Evolutionary conservation across 495 filamentous ascomycete genomes (phyloP).

Genomic region (Xylaria acuta): DNA sequence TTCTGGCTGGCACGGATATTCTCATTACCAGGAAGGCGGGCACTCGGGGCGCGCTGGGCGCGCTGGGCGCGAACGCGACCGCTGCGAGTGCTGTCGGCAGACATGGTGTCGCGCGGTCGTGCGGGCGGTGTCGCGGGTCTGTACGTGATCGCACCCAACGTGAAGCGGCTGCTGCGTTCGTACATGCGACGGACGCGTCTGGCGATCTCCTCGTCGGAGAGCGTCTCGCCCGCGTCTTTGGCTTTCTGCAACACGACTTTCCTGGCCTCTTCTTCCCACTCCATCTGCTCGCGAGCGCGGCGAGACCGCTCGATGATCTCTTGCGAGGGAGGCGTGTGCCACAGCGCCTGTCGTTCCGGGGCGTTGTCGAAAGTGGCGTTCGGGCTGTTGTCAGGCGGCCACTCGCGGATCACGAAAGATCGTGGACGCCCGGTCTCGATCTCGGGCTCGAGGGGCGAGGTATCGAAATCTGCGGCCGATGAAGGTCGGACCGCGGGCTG

Average conservation of each 20-base stretch:
- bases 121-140: neutral
- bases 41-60: too few species aligned
- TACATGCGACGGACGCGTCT: constrained; percentile 9
- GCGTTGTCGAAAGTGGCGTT: neutral
- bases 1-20: neutral
- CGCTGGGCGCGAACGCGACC: neutral
- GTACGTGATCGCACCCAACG: neutral
- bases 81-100: neutral
- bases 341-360: neutral
- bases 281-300: neutral
- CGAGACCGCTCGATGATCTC: constrained; percentile 12
- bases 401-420: neutral
- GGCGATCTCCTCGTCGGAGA: constrained; percentile 3
- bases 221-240: neutral
- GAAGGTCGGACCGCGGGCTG: neutral
- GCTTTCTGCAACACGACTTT: neutral
- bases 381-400: neutral
- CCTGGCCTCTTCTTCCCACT: constrained; percentile 1
- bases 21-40: neutral
- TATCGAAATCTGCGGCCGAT: neutral
- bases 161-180: constrained; percentile 7
- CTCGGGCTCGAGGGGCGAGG: neutral
- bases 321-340: neutral
- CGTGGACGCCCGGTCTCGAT: neutral
- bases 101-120: neutral